Base-by-base conservation (phyloP, 1,284 basidiomycete genomes). In the Cryptococcus jaspeensis region DNA sequence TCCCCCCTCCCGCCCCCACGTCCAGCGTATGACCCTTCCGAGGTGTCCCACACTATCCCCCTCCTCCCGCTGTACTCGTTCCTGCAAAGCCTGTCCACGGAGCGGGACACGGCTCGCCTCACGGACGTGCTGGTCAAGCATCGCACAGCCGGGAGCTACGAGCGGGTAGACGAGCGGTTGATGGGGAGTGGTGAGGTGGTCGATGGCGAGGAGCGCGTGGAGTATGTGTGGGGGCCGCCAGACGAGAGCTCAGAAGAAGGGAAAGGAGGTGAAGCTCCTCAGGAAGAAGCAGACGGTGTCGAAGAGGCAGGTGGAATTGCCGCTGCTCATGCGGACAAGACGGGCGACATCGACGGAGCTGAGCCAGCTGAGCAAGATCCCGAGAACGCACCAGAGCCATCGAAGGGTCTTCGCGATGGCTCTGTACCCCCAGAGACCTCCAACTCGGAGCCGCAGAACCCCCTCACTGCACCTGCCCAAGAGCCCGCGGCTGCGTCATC, bases 1-100 rank as follows among this genome's bases (percentile, higher is more conserved):
- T 32, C 28, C 28, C 28, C 4, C 28, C 28, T 32, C 65, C 6
- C 69, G 65, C 11, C 65, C 64, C 2, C 65, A 63, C 2, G 56
- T 59, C 6, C 44, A 58, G 28, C 28, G 9, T 32, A 32, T 32
- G 5, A 32, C 1, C 58, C 64, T 36, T 43, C 58, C 41, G 73
- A 73, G 42, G 61, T 64, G 5, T 63, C 67, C 22, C 63, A 66
- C 52, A 60, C 60, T 13, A 73, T 75, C 35, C 20, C 55, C 18
- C 62, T 73, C 7, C 69, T 66, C 11, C 71, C 71, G 12, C 59
- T 75, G 4, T 71, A 69, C 15, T 41, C 48, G 23, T 75, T 69
- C 56, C 64, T 75, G 50, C 49, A 53, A 4, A 39, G 43, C 5
- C 56, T 50, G 32, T 23, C 32, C 8, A 18, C 37, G 9, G 18